Evolutionary conservation across 1,284 basidiomycete species (phyloP), one percentile per base, ranked within the genome.

Genomic region (Ceratobasidium sp.): DNA sequence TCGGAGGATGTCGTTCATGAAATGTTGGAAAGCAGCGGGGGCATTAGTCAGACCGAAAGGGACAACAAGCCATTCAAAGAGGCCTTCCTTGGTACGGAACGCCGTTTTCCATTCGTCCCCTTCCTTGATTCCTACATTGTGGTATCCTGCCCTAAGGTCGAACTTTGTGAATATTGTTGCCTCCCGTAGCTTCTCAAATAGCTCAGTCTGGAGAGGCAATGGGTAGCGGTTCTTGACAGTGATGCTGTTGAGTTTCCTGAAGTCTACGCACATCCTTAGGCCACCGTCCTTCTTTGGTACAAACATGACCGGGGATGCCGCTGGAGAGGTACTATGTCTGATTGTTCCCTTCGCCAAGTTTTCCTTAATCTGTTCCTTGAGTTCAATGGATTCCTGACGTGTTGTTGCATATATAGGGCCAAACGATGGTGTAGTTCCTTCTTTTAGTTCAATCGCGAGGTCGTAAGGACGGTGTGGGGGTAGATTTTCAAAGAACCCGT

Each of bases 151-250:
- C 2, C 72, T 21, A 1, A 73, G 50, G 26, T 73, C 49, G 16
- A 73, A 23, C 30, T 73, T 66, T 9, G 71, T n/a, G 35, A 73
- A 73, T 8, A 52, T 32, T 44, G 32, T 67, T 7, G 47, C 49
- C 2, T 49, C 52, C n/a, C 44, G 35, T 0, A 73, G 6, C 32
- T 46, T 54, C 11, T 64, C 62, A 1, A 54, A 2, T 6, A 54
- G 50, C 2, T 54, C 23, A 9, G 14, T 30, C 30, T 54, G 50
- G 8, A 66, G 71, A n/a, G 43, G 43, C 18, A 46, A 26, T 13
- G 59, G 41, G n/a, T 44, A 62, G 14, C 46, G 72, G n/a, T 73
- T 49, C n/a, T 32, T 57, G 72, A 47, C 35, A 1, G 63, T 73
- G 28, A 64, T 52, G n/a, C 32, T 46, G 44, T 73, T 73, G 16